Evolutionary conservation across 2,329 filamentous ascomycete species (phyloP).

Genomic region (Paracoccidioides brasiliensis): DNA sequence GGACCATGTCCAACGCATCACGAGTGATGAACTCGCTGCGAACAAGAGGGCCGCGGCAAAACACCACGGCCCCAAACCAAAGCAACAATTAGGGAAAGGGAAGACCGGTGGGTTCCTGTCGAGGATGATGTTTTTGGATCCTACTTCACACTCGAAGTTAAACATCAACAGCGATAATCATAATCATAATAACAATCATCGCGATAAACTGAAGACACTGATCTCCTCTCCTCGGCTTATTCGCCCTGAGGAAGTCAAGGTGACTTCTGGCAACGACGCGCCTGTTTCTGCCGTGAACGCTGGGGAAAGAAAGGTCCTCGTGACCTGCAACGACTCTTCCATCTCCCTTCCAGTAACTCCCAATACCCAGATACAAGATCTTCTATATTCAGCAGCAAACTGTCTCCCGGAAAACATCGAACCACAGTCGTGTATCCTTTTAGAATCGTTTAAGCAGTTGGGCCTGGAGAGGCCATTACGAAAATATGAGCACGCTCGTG

Average conservation of each 20-base stretch:
- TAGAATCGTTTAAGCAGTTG: constrained; percentile 62
- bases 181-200: background rate
- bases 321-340: constrained; percentile 57
- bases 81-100: constrained; percentile 4
- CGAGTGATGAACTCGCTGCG: constrained; percentile 9
- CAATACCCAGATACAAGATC: constrained; percentile 60
- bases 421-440: constrained; percentile 52
- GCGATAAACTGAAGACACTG: constrained; percentile 12
- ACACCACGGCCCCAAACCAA: constrained; percentile 1
- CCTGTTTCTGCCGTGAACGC: constrained; percentile 71
- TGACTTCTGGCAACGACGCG: constrained; percentile 52
- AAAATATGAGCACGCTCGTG: constrained; percentile 72
- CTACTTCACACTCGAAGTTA: constrained; percentile 2
- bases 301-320: constrained; percentile 58
- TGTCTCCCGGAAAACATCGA: constrained; percentile 52
- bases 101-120: constrained; percentile 8
- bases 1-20: background rate
- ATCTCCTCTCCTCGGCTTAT: constrained; percentile 15
- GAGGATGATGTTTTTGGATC: constrained; percentile 5
- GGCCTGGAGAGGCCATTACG: constrained; percentile 73
- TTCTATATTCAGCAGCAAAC: constrained; percentile 55
- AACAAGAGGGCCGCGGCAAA: constrained; percentile 6
- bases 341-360: constrained; percentile 59
- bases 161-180: background rate
- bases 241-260: constrained; percentile 5